Evolutionary conservation across 352 stramenopile species (phyloP), one percentile per base, ranked within the genome.

Genomic region (Elongisporangium anandrum): DNA sequence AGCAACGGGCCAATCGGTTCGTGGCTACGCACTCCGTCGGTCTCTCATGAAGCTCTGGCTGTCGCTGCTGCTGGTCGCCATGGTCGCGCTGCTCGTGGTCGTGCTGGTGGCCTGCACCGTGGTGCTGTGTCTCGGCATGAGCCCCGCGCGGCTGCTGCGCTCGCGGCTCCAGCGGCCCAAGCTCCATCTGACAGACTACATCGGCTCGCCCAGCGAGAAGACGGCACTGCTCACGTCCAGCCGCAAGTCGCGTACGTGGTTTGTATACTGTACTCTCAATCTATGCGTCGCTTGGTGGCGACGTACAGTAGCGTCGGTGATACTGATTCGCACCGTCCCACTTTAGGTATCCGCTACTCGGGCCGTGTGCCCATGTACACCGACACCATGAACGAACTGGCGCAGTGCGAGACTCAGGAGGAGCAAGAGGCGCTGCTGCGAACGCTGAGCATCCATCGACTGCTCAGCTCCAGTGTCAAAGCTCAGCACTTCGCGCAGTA

Each of bases 381-480:
- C 1, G 83, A 92, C 58, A 75, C 79, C 10, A 84, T 92, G 56
- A 61, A 68, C 4, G 65, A 76, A 52, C 56, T 92, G 49, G 63
- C 61, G 20, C 64, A 66, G 12, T 80, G 71, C 53, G 45, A 65
- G 48, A 73, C 73, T 12, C 55, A 63, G 3, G 55, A 61, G 24
- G 80, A 92, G 61, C 75, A 77, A 12, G 81, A 90, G 50, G 79
- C 77, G n/a, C 77, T 90, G 51, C 69, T 92, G 54, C 58, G 75
- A 19, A 69, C 79, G 21, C 78, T 89, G 29, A 54, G 74, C 56
- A 39, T 85, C 15, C 72, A 78, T 23, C 73, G 74, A 0, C 66
- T 90, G 55, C 57, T 93, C 23, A 90, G 87, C 52, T 85, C 81
- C 26, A 77, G 81, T 56, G 72, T 86, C 61, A 92, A 92, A 56